Base-by-base conservation (phyloP, 768 basidiomycete species). In the Gloeopeniophorella convolvens region DNA sequence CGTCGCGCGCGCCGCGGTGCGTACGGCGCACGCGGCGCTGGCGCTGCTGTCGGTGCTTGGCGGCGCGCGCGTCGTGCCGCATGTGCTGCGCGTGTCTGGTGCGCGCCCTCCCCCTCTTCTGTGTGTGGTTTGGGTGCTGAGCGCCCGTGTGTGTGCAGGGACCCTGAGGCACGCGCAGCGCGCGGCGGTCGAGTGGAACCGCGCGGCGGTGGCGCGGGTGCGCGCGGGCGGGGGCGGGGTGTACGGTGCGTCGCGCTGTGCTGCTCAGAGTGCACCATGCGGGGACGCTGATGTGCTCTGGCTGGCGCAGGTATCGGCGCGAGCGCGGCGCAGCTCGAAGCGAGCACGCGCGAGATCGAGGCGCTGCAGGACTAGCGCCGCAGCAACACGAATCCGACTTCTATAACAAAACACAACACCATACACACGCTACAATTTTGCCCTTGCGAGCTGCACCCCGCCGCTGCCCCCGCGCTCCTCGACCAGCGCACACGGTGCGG, bases 161-260 rank as follows among this genome's bases (percentile, higher is more conserved):
- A 94, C 90, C 0, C 86, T 94, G 49, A 90, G 85, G 65, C 89
- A 94, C 41, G 79, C 79, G 0, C 90, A 93, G 59, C 65, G 86
- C 0, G 83, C 85, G 5, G 85, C 87, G 1, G 83, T 90, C 33
- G 68, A 75, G 27, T 80, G 90, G 58, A 87, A 91, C 60, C 70
- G 84, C 26, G 74, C 79, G 43, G 72, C 86, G 5, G 72, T 91
- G 27, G 88, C 84, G 6, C 73, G 83, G 13, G 82, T 82, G 59
- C 67, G 84, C 41, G 54, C 50, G 2, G 48, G 48, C n/a, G n/a
- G n/a, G 16, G 31, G 16, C 9, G 32, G n/a, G 2, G 31, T 41
- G 31, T 34, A 23, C 13, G 35, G 52, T 51, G 9, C 28, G 48
- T 40, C 3, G 23, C 39, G 16, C 8, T 20, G 15, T 10, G 3